Evolutionary conservation across 805 yeast species (phyloP), one percentile per base, ranked within the genome.

Genomic region (Jamesozyma hellenica): DNA sequence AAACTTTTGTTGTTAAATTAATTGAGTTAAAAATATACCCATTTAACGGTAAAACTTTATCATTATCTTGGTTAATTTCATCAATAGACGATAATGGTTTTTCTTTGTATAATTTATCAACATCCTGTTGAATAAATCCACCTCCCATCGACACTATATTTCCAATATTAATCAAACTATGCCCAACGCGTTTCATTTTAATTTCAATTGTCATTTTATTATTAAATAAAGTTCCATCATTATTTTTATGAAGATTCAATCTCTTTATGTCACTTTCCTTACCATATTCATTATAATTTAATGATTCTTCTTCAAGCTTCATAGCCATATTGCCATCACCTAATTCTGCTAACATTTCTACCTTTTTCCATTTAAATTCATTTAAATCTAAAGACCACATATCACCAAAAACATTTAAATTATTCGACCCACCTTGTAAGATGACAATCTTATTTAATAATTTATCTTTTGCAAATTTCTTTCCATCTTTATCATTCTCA

Each of bases 321-420:
- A 11, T 13, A 15, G 5, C 33, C 13, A n/a, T 19, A 19, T 11
- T 16, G 17, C 19, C 36, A 8, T 8, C 4, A 14, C 14, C 34
- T 13, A 33, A 21, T 33, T 14, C 15, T 7, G 21, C 44, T 33
- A 28, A 52, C 3, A 46, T 42, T 11, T 35, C 45, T 28, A 42
- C 42, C 32, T 39, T 40, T 15, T 40, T 42, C 79, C 79, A 74
- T 3, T 51, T 50, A 40, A 68, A 74, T 2, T 57, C 47, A 15
- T 63, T 62, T 15, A 73, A 45, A 47, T 70, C 68, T 44, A 70
- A 73, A 57, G 65, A 60, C 78, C 78, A 74, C 45, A 65, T 46
- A 52, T 73, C 78, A 19, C 72, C 72, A 17, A 59, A 52, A 4
- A 72, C 64, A 19, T 61, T 53, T 7, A 40, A 35, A 5, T 52